A percentile compares a stretch with the other conserved stretches of the same genome.
Conservation (phyloP, 441 rosid genomes). For the Populus hybrid region DNA sequence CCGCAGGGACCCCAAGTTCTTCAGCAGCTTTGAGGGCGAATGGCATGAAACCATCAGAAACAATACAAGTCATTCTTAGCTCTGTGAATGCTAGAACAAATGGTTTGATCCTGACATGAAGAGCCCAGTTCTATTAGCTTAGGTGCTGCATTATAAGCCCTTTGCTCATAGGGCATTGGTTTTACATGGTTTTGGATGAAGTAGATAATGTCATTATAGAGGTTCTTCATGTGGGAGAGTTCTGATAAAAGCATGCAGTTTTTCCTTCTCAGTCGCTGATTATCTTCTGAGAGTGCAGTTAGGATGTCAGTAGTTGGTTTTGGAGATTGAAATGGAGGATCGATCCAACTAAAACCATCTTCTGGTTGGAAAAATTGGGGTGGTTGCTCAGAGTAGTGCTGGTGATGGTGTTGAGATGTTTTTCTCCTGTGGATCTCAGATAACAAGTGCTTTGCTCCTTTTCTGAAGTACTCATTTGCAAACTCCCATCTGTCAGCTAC, state of each 20-base stretch:
- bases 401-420: slow-evolving; percentile 57
- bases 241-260: slow-evolving; percentile 71
- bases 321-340: slow-evolving; percentile 27
- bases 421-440: slow-evolving; percentile 83
- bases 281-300: slow-evolving; percentile 62
- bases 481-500: slow-evolving; percentile 97
- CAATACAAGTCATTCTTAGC: not conserved
- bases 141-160: not conserved
- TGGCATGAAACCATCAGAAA: no score
- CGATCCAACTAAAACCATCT: slow-evolving; percentile 47
- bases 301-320: slow-evolving; percentile 32
- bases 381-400: slow-evolving; percentile 33
- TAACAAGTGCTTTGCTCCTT: slow-evolving; percentile 77
- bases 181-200: slow-evolving; percentile 83
- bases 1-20: no score
- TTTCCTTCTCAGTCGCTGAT: slow-evolving; percentile 61
- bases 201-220: slow-evolving; percentile 79
- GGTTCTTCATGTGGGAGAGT: slow-evolving; percentile 73
- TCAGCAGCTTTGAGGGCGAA: no score
- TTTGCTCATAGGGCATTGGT: slow-evolving; percentile 43
- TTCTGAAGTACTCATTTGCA: slow-evolving; percentile 81
- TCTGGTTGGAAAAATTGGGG: slow-evolving; percentile 41
- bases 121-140: slow-evolving; percentile 33
- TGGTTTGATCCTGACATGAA: slow-evolving; percentile 18
- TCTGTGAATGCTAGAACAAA: not conserved